Percentiles rank a stretch among this genome's conserved stretches.
phyloP scores from a whole-genome alignment of 73 alveolate species.

The Tetrahymena borealis region DNA sequence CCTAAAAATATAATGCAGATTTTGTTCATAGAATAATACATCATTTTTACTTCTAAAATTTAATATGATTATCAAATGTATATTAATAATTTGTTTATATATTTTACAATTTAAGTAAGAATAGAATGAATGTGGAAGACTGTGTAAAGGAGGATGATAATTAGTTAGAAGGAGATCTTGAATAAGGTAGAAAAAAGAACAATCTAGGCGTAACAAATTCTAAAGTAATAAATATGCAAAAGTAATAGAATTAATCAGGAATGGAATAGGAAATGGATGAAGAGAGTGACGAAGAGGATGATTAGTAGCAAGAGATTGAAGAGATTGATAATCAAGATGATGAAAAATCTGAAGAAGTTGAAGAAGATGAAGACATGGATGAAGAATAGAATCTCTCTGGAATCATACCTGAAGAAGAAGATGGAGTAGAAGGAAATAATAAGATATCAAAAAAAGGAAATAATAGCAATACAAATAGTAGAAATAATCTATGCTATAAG shows the following conservation, averaged over 20 bases:
- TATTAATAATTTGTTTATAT: no score
- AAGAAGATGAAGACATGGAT: neutral
- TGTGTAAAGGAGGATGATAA: neutral
- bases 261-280: neutral
- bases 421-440: neutral
- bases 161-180: neutral
- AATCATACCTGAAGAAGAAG: neutral
- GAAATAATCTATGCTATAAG: neutral
- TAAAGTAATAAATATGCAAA: neutral
- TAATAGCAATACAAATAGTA: neutral
- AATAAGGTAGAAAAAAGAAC: neutral
- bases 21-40: no score
- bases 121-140: neutral
- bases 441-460: neutral
- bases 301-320: neutral
- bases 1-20: no score
- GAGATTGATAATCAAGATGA: neutral
- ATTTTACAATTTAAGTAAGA: neutral
- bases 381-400: neutral
- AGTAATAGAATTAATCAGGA: neutral
- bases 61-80: no score
- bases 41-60: no score
- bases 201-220: neutral
- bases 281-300: neutral
- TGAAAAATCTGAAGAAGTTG: neutral